These are phyloP conservation scores for Nephelium lappaceum DNA, from an alignment of 345 rosid species.

Conservation along the genomic window DNA sequence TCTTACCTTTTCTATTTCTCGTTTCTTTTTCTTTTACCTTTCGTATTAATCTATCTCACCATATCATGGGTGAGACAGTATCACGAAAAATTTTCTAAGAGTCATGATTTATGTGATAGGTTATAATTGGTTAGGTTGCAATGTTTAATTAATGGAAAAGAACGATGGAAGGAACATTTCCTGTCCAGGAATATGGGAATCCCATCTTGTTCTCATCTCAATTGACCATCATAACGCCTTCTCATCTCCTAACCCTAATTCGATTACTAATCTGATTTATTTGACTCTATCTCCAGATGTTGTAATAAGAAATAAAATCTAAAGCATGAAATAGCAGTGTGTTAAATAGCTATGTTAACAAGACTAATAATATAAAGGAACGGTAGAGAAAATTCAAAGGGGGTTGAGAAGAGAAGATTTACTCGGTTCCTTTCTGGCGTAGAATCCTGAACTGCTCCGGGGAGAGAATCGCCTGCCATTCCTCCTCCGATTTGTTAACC, in stretches of 20 bases:
- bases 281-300: too few species aligned
- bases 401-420: not conserved
- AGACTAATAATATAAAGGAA: slow-evolving; percentile 1
- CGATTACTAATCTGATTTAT: not conserved
- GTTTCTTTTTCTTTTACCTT: too few species aligned
- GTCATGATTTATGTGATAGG: too few species aligned
- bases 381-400: not conserved
- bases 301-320: not conserved
- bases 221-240: not conserved
- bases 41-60: too few species aligned
- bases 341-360: too few species aligned
- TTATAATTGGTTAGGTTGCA: too few species aligned
- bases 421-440: slow-evolving; percentile 72
- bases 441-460: slow-evolving; percentile 74
- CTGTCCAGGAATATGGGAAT: not conserved
- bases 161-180: not conserved
- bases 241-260: not conserved
- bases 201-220: not conserved
- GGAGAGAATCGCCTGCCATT: slow-evolving; percentile 66
- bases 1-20: too few species aligned
- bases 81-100: too few species aligned
- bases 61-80: too few species aligned
- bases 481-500: slow-evolving; percentile 50
- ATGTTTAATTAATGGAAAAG: too few species aligned
- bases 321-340: not conserved